Evolutionary conservation across 2,329 filamentous ascomycete genomes (phyloP).

Genomic region (Nemania sp.): DNA sequence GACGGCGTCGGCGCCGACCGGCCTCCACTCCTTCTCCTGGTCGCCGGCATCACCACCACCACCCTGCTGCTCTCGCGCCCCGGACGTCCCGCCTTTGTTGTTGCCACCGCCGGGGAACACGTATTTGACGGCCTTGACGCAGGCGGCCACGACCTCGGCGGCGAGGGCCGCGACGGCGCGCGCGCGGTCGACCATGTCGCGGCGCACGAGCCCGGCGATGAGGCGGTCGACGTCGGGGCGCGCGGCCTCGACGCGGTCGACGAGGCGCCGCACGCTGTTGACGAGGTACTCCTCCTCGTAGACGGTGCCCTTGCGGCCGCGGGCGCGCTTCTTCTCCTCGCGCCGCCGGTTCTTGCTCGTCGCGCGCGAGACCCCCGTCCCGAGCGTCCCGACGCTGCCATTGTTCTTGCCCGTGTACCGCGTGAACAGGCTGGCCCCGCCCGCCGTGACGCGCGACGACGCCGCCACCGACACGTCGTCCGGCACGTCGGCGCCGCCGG

Average conservation of each 20-base stretch:
- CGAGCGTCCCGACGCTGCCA: conserved; percentile 66
- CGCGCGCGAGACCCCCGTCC: conserved; percentile 74
- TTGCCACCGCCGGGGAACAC: conserved; percentile 58
- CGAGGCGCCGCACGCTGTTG: conserved; percentile 79
- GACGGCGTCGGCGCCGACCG: conserved; percentile 57
- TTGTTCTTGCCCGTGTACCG: conserved; percentile 79
- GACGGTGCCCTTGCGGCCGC: conserved; percentile 93
- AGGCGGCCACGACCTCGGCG: conserved; percentile 73
- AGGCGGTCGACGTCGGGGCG: conserved; percentile 74
- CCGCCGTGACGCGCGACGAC: conserved; percentile 76
- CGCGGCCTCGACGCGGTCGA: conserved; percentile 78
- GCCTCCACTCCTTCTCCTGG: conserved; percentile 40
- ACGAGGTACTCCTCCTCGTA: conserved; percentile 98
- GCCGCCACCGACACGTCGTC: conserved; percentile 93
- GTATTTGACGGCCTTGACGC: conserved; percentile 67
- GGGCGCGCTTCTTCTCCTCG: conserved; percentile 92
- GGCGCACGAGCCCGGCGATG: conserved; percentile 74
- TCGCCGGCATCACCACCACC: conserved; percentile 33
- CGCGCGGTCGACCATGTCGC: conserved; percentile 87
- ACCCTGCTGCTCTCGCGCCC: conserved; percentile 19
- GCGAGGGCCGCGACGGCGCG: conserved; percentile 75
- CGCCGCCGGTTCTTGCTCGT: conserved; percentile 86
- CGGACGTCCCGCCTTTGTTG: conserved; percentile 20
- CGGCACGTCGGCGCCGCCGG: conserved; percentile 70
- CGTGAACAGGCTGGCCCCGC: conserved; percentile 86